Evolutionary conservation across 306 rosid genomes (phyloP).

Genomic region (Malus asiatica): DNA sequence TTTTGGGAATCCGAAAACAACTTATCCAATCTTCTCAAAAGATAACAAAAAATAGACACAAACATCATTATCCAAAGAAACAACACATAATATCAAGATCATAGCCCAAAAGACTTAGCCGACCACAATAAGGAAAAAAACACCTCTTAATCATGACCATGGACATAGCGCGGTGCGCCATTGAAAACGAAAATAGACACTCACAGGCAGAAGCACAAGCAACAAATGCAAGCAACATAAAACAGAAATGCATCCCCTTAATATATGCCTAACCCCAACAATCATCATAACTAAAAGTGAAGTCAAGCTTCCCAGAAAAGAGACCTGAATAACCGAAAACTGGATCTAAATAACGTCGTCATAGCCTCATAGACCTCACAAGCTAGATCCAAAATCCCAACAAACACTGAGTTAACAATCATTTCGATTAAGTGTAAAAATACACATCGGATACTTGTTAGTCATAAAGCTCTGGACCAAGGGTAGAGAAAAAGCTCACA

Average conservation of each 20-base stretch:
- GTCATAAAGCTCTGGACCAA: not conserved
- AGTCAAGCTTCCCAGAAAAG: not conserved
- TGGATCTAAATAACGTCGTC: not conserved
- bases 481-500: not conserved
- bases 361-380: not conserved
- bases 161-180: not conserved
- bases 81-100: not conserved
- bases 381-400: not conserved
- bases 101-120: not conserved
- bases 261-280: not conserved
- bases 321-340: not conserved
- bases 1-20: not conserved
- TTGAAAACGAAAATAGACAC: not conserved
- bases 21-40: not conserved
- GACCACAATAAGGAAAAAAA: too few relatives aligned
- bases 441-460: not conserved
- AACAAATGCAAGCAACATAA: not conserved
- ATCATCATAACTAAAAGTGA: not conserved
- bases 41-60: too few relatives aligned
- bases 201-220: not conserved
- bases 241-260: not conserved
- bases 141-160: not conserved
- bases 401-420: not conserved
- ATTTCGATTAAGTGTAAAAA: not conserved
- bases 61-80: not conserved